Percentiles rank a stretch among this genome's conserved stretches.
Evolutionary conservation across 768 basidiomycete genomes (phyloP).

Genomic region (Lenzites betulinus): DNA sequence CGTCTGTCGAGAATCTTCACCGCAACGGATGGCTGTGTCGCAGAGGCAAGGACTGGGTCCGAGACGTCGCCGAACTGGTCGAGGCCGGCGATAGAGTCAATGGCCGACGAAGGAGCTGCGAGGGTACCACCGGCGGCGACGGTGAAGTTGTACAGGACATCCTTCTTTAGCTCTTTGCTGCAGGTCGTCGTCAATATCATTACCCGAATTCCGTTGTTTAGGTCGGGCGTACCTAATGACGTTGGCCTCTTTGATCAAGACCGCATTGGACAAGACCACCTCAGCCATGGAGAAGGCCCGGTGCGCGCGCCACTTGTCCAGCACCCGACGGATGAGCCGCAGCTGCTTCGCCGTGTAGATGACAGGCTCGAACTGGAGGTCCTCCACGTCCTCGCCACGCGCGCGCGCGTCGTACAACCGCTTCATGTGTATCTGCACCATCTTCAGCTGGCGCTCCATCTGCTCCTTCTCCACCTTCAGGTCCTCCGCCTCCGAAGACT

Average conservation of each 20-base stretch:
- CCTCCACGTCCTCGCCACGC: conserved; percentile 72
- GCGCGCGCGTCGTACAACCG: conserved; percentile 75
- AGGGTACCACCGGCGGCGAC: conserved; percentile 82
- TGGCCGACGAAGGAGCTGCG: conserved; percentile 76
- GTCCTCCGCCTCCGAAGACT: conserved; percentile 81
- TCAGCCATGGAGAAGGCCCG: conserved; percentile 93
- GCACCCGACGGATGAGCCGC: conserved; percentile 75
- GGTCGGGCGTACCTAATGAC: conserved; percentile 68
- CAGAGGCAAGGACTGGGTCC: conserved; percentile 74
- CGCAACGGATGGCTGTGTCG: conserved; percentile 80
- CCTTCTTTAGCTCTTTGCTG: conserved; percentile 86
- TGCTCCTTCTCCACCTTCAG: conserved; percentile 89
- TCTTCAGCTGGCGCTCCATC: conserved; percentile 84
- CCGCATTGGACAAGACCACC: conserved; percentile 78
- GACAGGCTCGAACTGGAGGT: conserved; percentile 71
- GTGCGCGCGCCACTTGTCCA: conserved; percentile 85
- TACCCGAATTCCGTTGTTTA: background rate
- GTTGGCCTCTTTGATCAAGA: conserved; percentile 92
- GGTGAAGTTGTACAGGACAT: conserved; percentile 90
- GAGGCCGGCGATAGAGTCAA: conserved; percentile 83
- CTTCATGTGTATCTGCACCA: conserved; percentile 82
- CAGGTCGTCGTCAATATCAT: background rate
- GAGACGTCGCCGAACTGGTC: conserved; percentile 92
- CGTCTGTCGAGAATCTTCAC: conserved; percentile 91
- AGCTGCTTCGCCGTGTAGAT: conserved; percentile 84